phyloP scores from a whole-genome alignment of 2,329 filamentous ascomycete species.

The Aspergillus pseudoterreus region DNA sequence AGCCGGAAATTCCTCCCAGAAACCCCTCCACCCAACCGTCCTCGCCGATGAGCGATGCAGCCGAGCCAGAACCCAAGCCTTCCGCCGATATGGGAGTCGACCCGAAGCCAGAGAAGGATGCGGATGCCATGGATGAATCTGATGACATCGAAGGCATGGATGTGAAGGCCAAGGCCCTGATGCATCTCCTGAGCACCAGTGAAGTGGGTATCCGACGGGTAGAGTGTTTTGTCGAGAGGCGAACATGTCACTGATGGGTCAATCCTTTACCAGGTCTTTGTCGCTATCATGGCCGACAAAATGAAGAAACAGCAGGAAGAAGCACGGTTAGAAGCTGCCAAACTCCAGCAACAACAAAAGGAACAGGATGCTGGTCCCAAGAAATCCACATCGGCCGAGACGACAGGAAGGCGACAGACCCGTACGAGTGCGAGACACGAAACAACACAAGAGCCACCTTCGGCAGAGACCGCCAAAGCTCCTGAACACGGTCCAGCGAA shows the following conservation, averaged over 20 bases:
- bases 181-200: conserved; percentile 45
- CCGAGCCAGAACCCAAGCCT: neutral
- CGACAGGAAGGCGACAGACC: conserved; percentile 27
- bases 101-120: conserved; percentile 6
- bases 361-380: conserved; percentile 21
- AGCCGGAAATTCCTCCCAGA: conserved; percentile 18
- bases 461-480: conserved; percentile 14
- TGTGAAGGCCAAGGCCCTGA: conserved; percentile 41
- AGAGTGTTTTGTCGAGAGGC: neutral
- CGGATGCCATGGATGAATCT: conserved; percentile 9
- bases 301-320: conserved; percentile 48
- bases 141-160: conserved; percentile 40
- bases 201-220: conserved; percentile 25
- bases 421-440: conserved; percentile 25
- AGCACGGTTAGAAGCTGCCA: conserved; percentile 35
- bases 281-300: conserved; percentile 48
- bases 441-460: conserved; percentile 10
- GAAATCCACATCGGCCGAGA: conserved; percentile 17
- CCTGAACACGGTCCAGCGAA: conserved; percentile 17
- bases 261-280: conserved; percentile 36
- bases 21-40: conserved; percentile 30
- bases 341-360: conserved; percentile 17
- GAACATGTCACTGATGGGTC: conserved; percentile 4
- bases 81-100: conserved; percentile 9
- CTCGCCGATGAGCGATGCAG: conserved; percentile 19